phyloP scores from a whole-genome alignment of 495 filamentous ascomycete genomes.

The Penicillium bovifimosum region DNA sequence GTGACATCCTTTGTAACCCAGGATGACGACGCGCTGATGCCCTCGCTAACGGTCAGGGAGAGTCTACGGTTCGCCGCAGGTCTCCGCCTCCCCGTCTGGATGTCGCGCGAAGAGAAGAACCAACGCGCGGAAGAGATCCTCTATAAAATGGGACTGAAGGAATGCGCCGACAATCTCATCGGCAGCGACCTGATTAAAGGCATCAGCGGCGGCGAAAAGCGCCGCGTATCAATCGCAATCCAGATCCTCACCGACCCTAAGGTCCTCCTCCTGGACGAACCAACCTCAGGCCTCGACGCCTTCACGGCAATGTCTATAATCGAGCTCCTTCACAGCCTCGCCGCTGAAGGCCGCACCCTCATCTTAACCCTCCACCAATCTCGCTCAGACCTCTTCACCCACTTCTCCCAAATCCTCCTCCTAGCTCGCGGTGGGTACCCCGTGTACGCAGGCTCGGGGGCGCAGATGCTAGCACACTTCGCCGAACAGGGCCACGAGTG shows the following conservation, averaged over 20 bases:
- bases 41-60: conserved; percentile 69
- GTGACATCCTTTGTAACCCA: conserved; percentile 71
- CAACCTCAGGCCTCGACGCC: conserved; percentile 69
- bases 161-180: conserved; percentile 69
- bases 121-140: conserved; percentile 64
- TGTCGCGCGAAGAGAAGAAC: conserved; percentile 58
- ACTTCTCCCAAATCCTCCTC: conserved; percentile 65
- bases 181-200: conserved; percentile 67
- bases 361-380: conserved; percentile 73
- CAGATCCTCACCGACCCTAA: conserved; percentile 69
- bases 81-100: conserved; percentile 61
- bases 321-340: conserved; percentile 60
- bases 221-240: conserved; percentile 67
- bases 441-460: conserved; percentile 60
- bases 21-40: conserved; percentile 67
- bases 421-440: conserved; percentile 61
- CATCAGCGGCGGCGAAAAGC: conserved; percentile 72
- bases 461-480: conserved; percentile 64
- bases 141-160: conserved; percentile 67
- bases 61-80: conserved; percentile 64
- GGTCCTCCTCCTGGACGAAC: conserved; percentile 67
- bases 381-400: conserved; percentile 62
- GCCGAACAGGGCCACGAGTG: conserved; percentile 53
- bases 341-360: conserved; percentile 66
- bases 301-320: conserved; percentile 73